phyloP scores from a whole-genome alignment of 2,329 filamentous ascomycete genomes.

The Hypoxylon sp. region DNA sequence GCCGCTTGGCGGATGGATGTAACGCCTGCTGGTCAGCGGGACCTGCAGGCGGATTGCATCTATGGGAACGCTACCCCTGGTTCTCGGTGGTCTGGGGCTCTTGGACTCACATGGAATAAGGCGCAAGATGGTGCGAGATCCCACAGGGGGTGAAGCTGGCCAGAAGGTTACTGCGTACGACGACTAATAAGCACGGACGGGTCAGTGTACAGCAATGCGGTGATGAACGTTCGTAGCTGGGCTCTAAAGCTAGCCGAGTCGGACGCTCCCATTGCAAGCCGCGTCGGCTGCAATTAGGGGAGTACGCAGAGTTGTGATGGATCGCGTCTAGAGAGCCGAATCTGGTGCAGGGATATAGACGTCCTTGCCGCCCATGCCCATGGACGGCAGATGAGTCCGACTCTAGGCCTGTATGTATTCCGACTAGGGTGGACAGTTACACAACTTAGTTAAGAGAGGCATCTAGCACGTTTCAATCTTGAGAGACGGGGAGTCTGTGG shows the following conservation, averaged over 20 bases:
- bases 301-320: constrained; percentile 19
- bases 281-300: constrained; percentile 13
- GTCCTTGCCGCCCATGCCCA: constrained; percentile 14
- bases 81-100: constrained; percentile 19
- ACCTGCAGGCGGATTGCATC: constrained; percentile 39
- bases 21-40: constrained; percentile 29
- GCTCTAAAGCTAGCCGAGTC: constrained; percentile 17
- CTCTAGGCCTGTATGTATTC: constrained; percentile 16
- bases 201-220: constrained; percentile 20
- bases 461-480: neutral
- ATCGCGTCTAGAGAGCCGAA: constrained; percentile 34
- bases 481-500: neutral
- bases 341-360: constrained; percentile 27
- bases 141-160: constrained; percentile 11
- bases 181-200: constrained; percentile 23
- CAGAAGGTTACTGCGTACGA: constrained; percentile 24
- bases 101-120: constrained; percentile 24
- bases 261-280: constrained; percentile 23
- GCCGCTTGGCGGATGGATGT: constrained; percentile 26
- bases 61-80: constrained; percentile 18
- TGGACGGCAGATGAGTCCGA: constrained; percentile 37
- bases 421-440: constrained; percentile 16
- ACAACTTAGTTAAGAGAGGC: constrained; percentile 3
- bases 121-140: constrained; percentile 14
- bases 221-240: constrained; percentile 18